Percentiles rank a stretch among this genome's conserved stretches.
phyloP scores from a whole-genome alignment of 2,329 filamentous ascomycete species.

The Alternaria incomplexa region DNA sequence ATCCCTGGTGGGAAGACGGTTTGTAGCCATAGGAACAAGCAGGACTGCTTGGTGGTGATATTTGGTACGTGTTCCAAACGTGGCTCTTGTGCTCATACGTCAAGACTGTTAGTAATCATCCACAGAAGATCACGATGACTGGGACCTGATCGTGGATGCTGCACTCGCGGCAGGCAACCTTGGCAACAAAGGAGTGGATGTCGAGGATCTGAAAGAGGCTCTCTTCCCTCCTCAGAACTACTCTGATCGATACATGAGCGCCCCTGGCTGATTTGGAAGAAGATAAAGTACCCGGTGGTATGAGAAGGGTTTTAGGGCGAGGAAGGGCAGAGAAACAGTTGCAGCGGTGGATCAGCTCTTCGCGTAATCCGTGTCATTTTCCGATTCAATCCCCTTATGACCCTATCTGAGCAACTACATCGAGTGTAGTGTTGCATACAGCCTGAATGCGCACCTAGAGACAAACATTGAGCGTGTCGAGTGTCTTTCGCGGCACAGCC shows the following conservation, averaged over 20 bases:
- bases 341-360: slow-evolving; percentile 46
- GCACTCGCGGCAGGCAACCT: neutral
- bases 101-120: neutral
- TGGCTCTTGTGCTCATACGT: neutral
- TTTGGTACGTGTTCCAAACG: slow-evolving; percentile 6
- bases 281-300: neutral
- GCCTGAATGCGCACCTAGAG: neutral
- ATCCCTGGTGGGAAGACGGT: neutral
- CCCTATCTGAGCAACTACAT: neutral
- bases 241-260: neutral
- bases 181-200: neutral
- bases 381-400: neutral
- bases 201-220: neutral
- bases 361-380: neutral
- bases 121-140: slow-evolving; percentile 1
- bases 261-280: neutral
- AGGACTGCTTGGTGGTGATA: neutral
- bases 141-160: neutral
- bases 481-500: neutral
- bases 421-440: neutral
- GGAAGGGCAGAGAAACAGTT: slow-evolving; percentile 54
- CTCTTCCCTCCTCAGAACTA: neutral
- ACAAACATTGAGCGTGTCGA: neutral
- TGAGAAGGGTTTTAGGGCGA: slow-evolving; percentile 8
- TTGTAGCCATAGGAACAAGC: neutral